Evolutionary conservation across 129 eudicot species (phyloP), one percentile per base, ranked within the genome.

Genomic region (Calendula officinalis): DNA sequence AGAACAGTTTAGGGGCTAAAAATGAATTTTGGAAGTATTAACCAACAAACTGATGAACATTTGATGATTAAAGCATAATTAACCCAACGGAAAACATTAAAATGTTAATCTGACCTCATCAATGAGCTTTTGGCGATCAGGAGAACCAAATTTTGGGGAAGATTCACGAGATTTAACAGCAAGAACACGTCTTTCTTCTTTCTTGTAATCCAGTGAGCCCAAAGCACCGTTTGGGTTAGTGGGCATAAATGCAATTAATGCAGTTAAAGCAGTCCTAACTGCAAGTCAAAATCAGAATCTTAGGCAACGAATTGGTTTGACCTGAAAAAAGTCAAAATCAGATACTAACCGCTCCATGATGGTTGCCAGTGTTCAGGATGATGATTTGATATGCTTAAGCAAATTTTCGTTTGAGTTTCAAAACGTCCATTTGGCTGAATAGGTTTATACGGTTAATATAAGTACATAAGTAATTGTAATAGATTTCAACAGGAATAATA

Each of bases 351-450:
- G 71, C 99, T 88, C 99, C 99, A 94, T 41, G 99, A 94, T 62
- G 99, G 99, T 73, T 94, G 99, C 99, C 99, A 94, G 77, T 94
- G 99, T 84, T 94, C 97, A 51, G 99, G 99, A 67, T 94, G 99
- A 78, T 94, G 95, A 76, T 94, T 94, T 41, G 99, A 94, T 75
- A 94, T 94, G 84, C 99, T 94, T 71, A 94, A 78, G 80, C 99
- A 94, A 60, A 94, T 94, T 83, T 94, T 94, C 42, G 99, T 94
- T 71, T 94, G 96, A 73, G 99, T 94, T 79, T 94, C 99, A 71
- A 94, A 94, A 37, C 99, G 97, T 15, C 97, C 97, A 76, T 89
- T 94, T 12, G 92, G 95, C 97, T 94, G 86, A 36, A 77, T 62
- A 72, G 9, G 34, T n/a, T 59, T 22, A 22, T 22, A 22, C 2